Evolutionary conservation across 108 stramenopile genomes (phyloP), one percentile per base, ranked within the genome.

Genomic region (Asterionellopsis glacialis): DNA sequence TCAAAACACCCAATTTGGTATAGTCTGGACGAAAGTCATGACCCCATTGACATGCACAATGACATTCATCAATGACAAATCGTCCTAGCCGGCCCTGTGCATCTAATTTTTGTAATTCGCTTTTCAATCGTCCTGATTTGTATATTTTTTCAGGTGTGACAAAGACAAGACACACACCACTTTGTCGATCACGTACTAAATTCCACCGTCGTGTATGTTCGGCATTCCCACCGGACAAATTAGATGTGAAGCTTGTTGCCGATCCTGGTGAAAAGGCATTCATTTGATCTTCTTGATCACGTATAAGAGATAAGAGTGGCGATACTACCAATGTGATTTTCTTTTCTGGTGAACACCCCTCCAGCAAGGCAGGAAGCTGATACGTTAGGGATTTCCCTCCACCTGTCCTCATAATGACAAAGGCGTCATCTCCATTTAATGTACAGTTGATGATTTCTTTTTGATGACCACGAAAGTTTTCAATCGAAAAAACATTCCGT

Each of bases 21-120:
- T 98, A 98, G 61, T 96, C 84, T 43, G 95, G 72, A 53, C 97
- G 77, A 69, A 98, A 98, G 63, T 97, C 97, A 58, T 88, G 81
- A 39, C 96, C 96, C 82, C 82, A 90, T 65, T 82, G 79, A 55
- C 73, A 69, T 33, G 74, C 77, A 48, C 78, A 87, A 48, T 82
- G 85, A 49, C 66, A 74, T 76, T 98, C 93, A 64, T 97, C 97
- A 66, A 98, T 83, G 53, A 96, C 97, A 62, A 98, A 89, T 27
- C 92, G 69, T 19, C 87, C 94, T 16, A 97, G 73, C 44, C 90
- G 81, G 49, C 72, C 63, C 57, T 73, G 59, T 22, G 59, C 51
- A 51, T 74, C 48, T 51, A 91, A 55, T 53, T 73, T 76, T 55
- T 91, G 82, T 55, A 94, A 59, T 75, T 91, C 89, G 0, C 69